A percentile compares a stretch with the other conserved stretches of the same genome.
Evolutionary conservation across 768 basidiomycete genomes (phyloP).

Genomic region (Panellus pusillus): DNA sequence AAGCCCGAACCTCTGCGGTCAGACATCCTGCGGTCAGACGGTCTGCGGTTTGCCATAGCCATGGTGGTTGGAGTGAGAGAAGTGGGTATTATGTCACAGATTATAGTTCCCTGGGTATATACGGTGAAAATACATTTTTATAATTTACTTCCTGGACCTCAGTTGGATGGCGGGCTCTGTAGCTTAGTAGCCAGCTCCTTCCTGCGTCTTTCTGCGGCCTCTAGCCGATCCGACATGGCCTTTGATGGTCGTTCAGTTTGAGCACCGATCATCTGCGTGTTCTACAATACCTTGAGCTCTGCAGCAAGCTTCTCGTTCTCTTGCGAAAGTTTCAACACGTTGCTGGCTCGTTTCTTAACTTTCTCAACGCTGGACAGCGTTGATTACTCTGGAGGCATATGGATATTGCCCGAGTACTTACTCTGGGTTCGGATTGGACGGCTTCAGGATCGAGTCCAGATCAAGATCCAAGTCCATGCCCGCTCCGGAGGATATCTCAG

Average conservation of each 20-base stretch:
- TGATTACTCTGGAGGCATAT: constrained; percentile 22
- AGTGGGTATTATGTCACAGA: constrained; percentile 9
- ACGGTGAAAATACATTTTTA: no score
- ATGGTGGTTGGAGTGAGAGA: constrained; percentile 13
- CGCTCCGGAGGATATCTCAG: constrained; percentile 54
- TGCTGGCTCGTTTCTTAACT: constrained; percentile 72
- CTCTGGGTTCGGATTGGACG: constrained; percentile 35
- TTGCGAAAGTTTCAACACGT: constrained; percentile 72
- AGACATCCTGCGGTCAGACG: constrained; percentile 42
- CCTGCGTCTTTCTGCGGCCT: constrained; percentile 69
- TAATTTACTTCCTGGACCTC: not conserved
- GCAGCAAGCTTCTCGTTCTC: constrained; percentile 80
- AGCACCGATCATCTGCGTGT: not conserved
- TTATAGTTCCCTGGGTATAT: constrained; percentile 3
- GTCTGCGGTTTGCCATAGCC: constrained; percentile 43
- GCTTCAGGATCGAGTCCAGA: constrained; percentile 42
- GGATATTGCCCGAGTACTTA: constrained; percentile 39
- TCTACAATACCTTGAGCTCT: constrained; percentile 46
- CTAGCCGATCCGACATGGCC: constrained; percentile 72
- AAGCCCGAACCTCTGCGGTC: constrained; percentile 52
- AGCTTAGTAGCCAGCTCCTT: constrained; percentile 43
- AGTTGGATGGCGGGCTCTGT: constrained; percentile 17
- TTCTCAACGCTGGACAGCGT: constrained; percentile 41
- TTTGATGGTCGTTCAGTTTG: constrained; percentile 15
- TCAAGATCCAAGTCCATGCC: constrained; percentile 45